A percentile compares a stretch with the other conserved stretches of the same genome.
phyloP scores from a whole-genome alignment of 2,329 filamentous ascomycete species.

The Alternaria postmessia region DNA sequence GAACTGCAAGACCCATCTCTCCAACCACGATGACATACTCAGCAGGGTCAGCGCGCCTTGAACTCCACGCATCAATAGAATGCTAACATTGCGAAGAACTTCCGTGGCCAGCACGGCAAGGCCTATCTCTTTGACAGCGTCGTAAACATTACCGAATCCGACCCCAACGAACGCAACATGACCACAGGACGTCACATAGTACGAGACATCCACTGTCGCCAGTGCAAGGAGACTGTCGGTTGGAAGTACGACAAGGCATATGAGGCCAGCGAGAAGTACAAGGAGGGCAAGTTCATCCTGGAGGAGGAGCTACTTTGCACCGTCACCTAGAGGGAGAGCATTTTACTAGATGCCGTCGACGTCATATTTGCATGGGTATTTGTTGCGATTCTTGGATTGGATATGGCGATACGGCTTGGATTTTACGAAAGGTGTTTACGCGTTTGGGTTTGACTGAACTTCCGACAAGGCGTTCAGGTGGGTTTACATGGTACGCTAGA shows the following conservation, averaged over 20 bases:
- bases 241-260: conserved; percentile 99
- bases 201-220: conserved; percentile 87
- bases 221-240: conserved; percentile 91
- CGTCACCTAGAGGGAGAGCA: conserved; percentile 60
- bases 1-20: conserved; percentile 92
- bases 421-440: conserved; percentile 9
- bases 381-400: conserved; percentile 31
- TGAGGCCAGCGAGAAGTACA: conserved; percentile 93
- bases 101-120: conserved; percentile 97
- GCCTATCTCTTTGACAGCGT: conserved; percentile 95
- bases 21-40: conserved; percentile 95
- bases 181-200: conserved; percentile 95
- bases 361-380: conserved; percentile 30
- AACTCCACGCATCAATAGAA: neutral
- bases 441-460: conserved; percentile 9
- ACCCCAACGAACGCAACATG: conserved; percentile 96
- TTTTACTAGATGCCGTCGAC: neutral
- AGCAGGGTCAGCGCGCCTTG: conserved; percentile 72
- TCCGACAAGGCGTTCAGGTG: conserved; percentile 12
- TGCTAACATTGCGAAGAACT: conserved; percentile 70
- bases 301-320: conserved; percentile 89
- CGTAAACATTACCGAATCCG: conserved; percentile 85
- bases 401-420: conserved; percentile 10
- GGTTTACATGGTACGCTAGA: conserved; percentile 7
- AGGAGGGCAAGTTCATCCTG: conserved; percentile 97